Conservation (phyloP, 768 basidiomycete species). For the Tricholoma terreum region DNA sequence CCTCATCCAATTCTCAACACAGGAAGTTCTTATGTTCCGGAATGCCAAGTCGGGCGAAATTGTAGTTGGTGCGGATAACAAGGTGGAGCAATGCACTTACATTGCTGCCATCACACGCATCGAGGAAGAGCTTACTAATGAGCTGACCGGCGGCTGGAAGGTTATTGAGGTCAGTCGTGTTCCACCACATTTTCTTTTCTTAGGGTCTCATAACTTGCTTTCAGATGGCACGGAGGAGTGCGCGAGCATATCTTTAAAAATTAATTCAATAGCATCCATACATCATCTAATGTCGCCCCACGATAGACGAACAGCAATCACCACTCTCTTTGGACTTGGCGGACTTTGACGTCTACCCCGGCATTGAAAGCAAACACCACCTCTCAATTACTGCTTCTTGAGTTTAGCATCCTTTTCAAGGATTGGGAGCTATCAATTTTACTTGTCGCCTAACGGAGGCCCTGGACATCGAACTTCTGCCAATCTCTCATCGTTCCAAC, state of each 20-base stretch:
- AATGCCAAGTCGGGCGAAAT: constrained; percentile 88
- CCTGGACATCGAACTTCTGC: too few relatives aligned
- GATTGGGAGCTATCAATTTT: too few relatives aligned
- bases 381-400: too few relatives aligned
- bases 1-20: constrained; percentile 87
- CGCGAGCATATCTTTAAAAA: constrained; percentile 44
- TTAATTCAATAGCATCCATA: constrained; percentile 14
- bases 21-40: constrained; percentile 90
- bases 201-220: constrained; percentile 3
- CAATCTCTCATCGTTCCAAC: too few relatives aligned
- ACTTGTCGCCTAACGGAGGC: too few relatives aligned
- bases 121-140: constrained; percentile 85
- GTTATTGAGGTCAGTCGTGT: constrained; percentile 75
- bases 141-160: constrained; percentile 98
- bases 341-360: too few relatives aligned
- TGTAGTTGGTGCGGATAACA: constrained; percentile 81
- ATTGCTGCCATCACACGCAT: constrained; percentile 88
- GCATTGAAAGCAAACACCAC: too few relatives aligned
- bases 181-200: background rate
- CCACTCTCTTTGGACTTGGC: constrained; percentile 19
- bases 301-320: constrained; percentile 19
- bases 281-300: constrained; percentile 7
- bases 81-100: constrained; percentile 92
- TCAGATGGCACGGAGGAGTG: constrained; percentile 44
- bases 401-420: too few relatives aligned